Evolutionary conservation across 257 asterid species (phyloP).

Genomic region (Penstemon barbatus): DNA sequence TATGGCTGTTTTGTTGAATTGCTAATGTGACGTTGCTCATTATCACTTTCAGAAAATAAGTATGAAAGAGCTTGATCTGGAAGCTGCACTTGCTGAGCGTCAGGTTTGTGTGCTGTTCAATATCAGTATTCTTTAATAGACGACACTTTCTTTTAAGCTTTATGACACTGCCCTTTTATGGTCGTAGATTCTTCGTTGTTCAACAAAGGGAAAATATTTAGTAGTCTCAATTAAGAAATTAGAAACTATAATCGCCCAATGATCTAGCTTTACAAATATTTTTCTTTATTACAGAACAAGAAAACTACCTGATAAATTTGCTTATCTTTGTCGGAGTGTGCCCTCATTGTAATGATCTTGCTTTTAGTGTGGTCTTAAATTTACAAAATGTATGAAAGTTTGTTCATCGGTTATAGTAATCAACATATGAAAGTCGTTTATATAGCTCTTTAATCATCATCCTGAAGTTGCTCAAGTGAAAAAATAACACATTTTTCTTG

Average conservation of each 20-base stretch:
- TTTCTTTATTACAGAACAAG: background rate
- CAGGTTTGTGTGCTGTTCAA: constrained; percentile 58
- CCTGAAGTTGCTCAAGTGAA: background rate
- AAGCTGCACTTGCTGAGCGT: constrained; percentile 91
- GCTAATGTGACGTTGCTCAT: constrained; percentile 34
- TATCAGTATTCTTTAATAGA: background rate
- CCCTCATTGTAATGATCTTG: background rate
- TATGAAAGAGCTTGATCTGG: constrained; percentile 86
- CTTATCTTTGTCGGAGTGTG: background rate
- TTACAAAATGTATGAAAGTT: background rate
- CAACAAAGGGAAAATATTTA: constrained; percentile 2
- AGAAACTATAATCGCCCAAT: background rate
- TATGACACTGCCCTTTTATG: background rate
- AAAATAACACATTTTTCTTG: constrained; percentile 5
- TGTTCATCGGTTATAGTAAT: background rate
- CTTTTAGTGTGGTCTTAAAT: background rate
- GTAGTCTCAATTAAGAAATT: background rate
- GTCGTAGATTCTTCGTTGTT: background rate
- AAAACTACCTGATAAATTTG: background rate
- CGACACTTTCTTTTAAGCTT: too few species aligned
- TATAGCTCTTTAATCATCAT: background rate
- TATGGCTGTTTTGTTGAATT: constrained; percentile 15
- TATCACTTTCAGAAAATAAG: constrained; percentile 60
- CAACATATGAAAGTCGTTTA: background rate
- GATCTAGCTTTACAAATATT: background rate